Evolutionary conservation across 1,139 yeast genomes (phyloP).

Genomic region (Yamadazyma songkhlaensis): DNA sequence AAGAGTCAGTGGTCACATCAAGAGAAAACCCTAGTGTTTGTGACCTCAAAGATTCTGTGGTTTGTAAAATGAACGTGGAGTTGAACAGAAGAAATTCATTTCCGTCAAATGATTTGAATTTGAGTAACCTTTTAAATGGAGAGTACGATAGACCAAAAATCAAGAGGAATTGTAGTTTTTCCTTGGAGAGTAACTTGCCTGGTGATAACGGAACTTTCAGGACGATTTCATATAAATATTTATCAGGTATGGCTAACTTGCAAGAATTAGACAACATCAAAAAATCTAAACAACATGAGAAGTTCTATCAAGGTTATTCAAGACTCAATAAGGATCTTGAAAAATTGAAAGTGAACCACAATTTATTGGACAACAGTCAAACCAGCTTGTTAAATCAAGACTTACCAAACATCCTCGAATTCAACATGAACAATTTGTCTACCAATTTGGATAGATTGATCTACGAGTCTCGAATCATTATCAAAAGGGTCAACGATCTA

Average conservation of each 20-base stretch:
- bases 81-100: constrained; percentile 45
- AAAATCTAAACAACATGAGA: constrained; percentile 13
- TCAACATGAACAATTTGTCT: constrained; percentile 59
- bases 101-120: constrained; percentile 36
- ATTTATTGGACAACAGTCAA: constrained; percentile 28
- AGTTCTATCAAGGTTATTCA: constrained; percentile 24
- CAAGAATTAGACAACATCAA: constrained; percentile 21
- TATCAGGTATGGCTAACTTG: constrained; percentile 20
- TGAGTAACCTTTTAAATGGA: constrained; percentile 27
- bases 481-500: constrained; percentile 73
- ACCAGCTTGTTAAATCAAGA: constrained; percentile 31
- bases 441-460: constrained; percentile 72
- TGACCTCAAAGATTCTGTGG: neutral
- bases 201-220: constrained; percentile 17
- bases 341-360: constrained; percentile 28
- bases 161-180: constrained; percentile 10
- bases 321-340: constrained; percentile 31
- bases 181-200: constrained; percentile 6
- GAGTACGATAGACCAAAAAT: constrained; percentile 12
- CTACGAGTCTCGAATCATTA: constrained; percentile 74
- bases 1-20: neutral
- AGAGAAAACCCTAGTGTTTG: neutral
- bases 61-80: constrained; percentile 11
- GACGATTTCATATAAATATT: constrained; percentile 23
- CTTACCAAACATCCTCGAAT: constrained; percentile 33